Evolutionary conservation across 257 asterid genomes (phyloP), one percentile per base, ranked within the genome.

Genomic region (Buddleja alternifolia): DNA sequence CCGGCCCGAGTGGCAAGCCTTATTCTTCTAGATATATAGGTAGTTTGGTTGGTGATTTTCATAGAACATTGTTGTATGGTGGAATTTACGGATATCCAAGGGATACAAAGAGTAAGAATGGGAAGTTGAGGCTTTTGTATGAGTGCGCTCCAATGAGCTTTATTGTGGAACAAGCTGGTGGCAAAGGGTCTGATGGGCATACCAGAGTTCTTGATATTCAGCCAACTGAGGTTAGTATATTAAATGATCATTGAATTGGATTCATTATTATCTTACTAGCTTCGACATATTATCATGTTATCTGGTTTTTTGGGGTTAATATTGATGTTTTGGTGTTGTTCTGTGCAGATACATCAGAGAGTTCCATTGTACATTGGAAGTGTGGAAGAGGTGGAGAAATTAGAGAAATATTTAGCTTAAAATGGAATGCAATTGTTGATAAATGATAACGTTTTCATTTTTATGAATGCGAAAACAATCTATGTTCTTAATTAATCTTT

Each of bases 141-240:
- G 99, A 93, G 77, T 88, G 99, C 58, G 97, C 99, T 1, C 97
- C 99, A 0, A 90, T 90, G 97, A 93, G 99, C 67, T 93, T 88
- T 75, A 78, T 93, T 1, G 99, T 87, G 57, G 99, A 93, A 63
- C 99, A 93, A 78, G 99, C 99, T 12, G 96, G 97, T 19, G 96
- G 99, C 4, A 93, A 87, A 75, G 99, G 95, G 56, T 86, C 94
- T 8, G 99, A 93, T 60, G 97, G 99, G 1, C 83, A 79, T 1
- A 67, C 70, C 2, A 84, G 97, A 73, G 72, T 93, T 73, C 96
- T 93, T 47, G 97, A 90, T 69, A 93, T 93, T 62, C 67, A 84
- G 77, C 99, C 99, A 2, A 78, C 86, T 3, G 96, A 93, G 96
- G 96, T 90, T 19, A 64, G 80, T 57, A 57, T 15, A 1, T 29